Evolutionary conservation across 2,329 filamentous ascomycete species (phyloP).

Genomic region (Arthrobotrys sinensis): DNA sequence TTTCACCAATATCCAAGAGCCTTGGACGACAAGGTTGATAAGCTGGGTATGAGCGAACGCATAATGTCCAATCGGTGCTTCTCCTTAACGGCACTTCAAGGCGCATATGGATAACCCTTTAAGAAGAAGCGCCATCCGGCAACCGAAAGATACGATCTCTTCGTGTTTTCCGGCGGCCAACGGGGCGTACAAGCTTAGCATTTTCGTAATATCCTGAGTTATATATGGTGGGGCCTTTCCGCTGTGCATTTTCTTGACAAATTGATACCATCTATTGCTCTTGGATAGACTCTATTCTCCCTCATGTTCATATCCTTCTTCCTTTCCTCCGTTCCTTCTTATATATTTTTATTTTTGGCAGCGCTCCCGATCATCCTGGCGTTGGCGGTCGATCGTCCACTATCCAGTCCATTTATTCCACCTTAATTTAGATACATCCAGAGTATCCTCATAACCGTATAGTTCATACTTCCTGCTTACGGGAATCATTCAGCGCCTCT

Average conservation of each 20-base stretch:
- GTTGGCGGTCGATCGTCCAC: background rate
- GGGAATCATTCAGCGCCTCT: too few relatives aligned
- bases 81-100: background rate
- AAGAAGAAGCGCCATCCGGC: slow-evolving; percentile 30
- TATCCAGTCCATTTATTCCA: background rate
- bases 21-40: background rate
- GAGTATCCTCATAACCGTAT: background rate
- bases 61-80: slow-evolving; percentile 4
- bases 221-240: slow-evolving; percentile 1
- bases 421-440: background rate
- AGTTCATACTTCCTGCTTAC: too few relatives aligned
- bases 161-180: background rate
- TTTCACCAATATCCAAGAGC: slow-evolving; percentile 23
- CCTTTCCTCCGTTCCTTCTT: too few relatives aligned
- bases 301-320: background rate
- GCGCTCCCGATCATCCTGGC: background rate
- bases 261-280: background rate
- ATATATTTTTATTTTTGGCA: too few relatives aligned
- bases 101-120: background rate
- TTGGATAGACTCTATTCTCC: background rate
- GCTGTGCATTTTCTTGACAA: background rate
- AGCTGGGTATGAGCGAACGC: background rate
- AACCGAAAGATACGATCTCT: slow-evolving; percentile 2
- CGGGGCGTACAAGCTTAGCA: slow-evolving; percentile 4
- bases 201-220: background rate